A percentile compares a stretch with the other conserved stretches of the same genome.
These are phyloP conservation scores for Curvularia hawaiiensis DNA, from an alignment of 2,329 filamentous ascomycete genomes.

Conservation along the genomic window DNA sequence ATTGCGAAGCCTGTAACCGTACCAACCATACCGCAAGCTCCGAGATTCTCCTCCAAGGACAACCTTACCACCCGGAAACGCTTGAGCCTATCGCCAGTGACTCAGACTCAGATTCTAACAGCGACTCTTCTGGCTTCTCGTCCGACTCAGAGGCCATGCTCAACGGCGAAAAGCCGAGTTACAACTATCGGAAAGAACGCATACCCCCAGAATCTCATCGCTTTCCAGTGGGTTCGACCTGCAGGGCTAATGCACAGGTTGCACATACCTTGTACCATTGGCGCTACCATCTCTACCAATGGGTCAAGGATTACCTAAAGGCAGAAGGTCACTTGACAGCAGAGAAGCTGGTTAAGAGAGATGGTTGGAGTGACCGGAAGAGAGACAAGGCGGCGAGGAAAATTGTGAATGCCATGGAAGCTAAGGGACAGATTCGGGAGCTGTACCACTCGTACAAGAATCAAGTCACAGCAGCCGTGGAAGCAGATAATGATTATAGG, in stretches of 20 bases:
- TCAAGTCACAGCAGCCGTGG: conserved; percentile 52
- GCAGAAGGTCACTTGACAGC: conserved; percentile 63
- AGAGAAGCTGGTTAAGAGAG: conserved; percentile 64
- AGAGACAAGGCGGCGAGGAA: conserved; percentile 64
- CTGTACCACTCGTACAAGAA: conserved; percentile 71
- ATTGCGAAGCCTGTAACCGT: conserved; percentile 75
- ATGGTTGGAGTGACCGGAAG: conserved; percentile 65
- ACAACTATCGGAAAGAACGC: conserved; percentile 34
- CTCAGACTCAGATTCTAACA: conserved; percentile 36
- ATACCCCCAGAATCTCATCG: conserved; percentile 35
- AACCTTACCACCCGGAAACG: conserved; percentile 68
- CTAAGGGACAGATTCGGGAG: conserved; percentile 61
- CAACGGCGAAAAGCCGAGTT: conserved; percentile 33
- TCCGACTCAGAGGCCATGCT: conserved; percentile 24
- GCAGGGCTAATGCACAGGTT: conserved; percentile 68
- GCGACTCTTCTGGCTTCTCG: conserved; percentile 25
- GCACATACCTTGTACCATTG: conserved; percentile 77
- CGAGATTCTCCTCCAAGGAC: conserved; percentile 66
- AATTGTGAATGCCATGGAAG: conserved; percentile 69
- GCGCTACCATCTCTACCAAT: conserved; percentile 75
- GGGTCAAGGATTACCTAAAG: conserved; percentile 67
- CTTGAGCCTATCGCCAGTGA: conserved; percentile 65
- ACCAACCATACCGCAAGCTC: conserved; percentile 70
- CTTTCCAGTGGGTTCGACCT: conserved; percentile 49
- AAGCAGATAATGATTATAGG: conserved; percentile 30